Evolutionary conservation across 176 grass and related monocot species (phyloP).

Genomic region (Lolium multiflorum): DNA sequence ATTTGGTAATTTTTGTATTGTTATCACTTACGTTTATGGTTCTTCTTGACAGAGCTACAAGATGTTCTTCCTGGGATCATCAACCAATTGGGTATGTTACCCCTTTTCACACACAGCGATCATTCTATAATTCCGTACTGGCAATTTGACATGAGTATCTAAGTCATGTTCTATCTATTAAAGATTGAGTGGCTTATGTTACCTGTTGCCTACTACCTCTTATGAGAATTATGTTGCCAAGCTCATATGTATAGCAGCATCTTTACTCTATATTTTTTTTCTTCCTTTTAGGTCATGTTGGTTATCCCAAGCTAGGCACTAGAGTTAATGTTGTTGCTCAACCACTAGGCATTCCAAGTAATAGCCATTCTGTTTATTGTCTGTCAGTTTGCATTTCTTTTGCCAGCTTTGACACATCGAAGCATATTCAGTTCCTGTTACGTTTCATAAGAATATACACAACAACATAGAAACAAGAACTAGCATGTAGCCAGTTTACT

Average conservation of each 20-base stretch:
- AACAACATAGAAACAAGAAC: neutral
- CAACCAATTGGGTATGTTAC: constrained; percentile 83
- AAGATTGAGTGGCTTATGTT: neutral
- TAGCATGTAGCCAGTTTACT: neutral
- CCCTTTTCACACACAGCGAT: neutral
- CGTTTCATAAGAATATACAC: neutral
- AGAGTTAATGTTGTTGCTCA: neutral
- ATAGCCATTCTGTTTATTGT: neutral
- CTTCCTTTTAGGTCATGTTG: neutral
- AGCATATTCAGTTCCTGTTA: neutral
- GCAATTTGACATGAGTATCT: neutral
- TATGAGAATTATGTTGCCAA: neutral
- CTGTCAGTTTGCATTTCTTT: neutral
- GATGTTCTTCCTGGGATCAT: constrained; percentile 94
- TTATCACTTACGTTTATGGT: constrained; percentile 1
- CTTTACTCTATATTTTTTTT: neutral
- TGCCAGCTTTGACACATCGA: neutral
- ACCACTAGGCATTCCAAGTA: neutral
- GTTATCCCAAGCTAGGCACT: neutral
- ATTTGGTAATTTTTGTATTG: neutral
- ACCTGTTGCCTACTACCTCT: neutral
- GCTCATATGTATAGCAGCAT: neutral
- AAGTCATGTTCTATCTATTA: neutral
- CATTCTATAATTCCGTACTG: neutral
- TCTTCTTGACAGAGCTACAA: constrained; percentile 82